phyloP scores from a whole-genome alignment of 192 early-diverging fungal genomes.

The Coemansia sp. region DNA sequence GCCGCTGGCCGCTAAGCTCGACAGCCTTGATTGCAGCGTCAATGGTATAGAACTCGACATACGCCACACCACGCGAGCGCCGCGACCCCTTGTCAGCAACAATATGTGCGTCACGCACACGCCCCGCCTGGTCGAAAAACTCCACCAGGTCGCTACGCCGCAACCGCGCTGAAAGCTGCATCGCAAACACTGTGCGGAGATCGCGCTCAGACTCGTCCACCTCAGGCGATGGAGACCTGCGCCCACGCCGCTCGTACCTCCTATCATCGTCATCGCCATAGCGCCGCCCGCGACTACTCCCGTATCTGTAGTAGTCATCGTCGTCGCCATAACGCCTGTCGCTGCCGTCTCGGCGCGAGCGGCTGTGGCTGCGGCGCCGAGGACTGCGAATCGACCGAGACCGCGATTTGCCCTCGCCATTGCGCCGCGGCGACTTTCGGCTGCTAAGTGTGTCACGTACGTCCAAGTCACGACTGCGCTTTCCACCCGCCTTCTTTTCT shows the following conservation, averaged over 20 bases:
- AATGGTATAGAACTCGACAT: constrained; percentile 93
- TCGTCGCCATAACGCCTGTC: constrained; percentile 7
- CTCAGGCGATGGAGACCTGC: constrained; percentile 62
- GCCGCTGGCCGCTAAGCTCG: constrained; percentile 76
- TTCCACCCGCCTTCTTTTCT: not conserved
- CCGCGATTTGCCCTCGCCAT: not conserved
- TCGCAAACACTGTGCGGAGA: constrained; percentile 90
- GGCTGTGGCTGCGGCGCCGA: constrained; percentile 11
- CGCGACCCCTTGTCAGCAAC: constrained; percentile 81
- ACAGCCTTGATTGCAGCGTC: constrained; percentile 80
- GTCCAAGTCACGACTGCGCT: not conserved
- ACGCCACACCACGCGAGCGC: constrained; percentile 90
- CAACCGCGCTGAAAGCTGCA: constrained; percentile 84
- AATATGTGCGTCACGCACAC: constrained; percentile 82
- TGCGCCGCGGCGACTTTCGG: not conserved
- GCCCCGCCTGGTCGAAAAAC: constrained; percentile 79
- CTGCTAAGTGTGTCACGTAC: not conserved
- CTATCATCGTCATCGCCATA: constrained; percentile 16
- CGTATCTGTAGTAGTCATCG: constrained; percentile 10
- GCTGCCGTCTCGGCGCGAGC: constrained; percentile 5
- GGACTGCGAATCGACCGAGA: constrained; percentile 11
- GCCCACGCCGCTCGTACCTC: constrained; percentile 5
- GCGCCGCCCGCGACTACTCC: constrained; percentile 8
- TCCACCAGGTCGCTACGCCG: constrained; percentile 76
- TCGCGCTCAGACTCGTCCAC: constrained; percentile 77